phyloP scores from a whole-genome alignment of 2,329 filamentous ascomycete genomes.

The Eutypa lata region DNA sequence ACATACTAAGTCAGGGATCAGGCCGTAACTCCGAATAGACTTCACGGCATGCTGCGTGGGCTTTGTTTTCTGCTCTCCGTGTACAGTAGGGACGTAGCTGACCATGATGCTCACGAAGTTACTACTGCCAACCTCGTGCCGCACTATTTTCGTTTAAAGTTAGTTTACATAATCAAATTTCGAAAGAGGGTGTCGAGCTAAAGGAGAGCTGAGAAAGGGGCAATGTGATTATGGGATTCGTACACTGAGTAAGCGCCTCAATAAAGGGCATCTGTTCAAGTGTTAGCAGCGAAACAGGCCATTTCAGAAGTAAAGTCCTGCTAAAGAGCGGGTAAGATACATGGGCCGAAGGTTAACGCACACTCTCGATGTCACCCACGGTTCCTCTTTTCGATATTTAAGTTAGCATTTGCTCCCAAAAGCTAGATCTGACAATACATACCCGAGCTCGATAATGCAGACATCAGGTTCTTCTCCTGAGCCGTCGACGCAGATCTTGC shows the following conservation, averaged over 20 bases:
- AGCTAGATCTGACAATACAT: slow-evolving; percentile 7
- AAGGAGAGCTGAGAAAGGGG: not conserved
- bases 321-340: slow-evolving; percentile 15
- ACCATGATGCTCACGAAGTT: slow-evolving; percentile 91
- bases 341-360: not conserved
- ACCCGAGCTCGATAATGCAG: slow-evolving; percentile 68
- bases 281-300: slow-evolving; percentile 58
- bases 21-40: slow-evolving; percentile 75
- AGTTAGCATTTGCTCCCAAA: not conserved
- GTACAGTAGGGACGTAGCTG: slow-evolving; percentile 72
- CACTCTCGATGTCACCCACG: slow-evolving; percentile 23
- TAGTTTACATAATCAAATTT: not conserved
- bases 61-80: slow-evolving; percentile 88
- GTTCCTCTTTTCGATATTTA: slow-evolving; percentile 12
- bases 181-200: not conserved
- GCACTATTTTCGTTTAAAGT: slow-evolving; percentile 35
- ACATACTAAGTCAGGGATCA: slow-evolving; percentile 65
- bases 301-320: not conserved
- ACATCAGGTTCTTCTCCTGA: slow-evolving; percentile 81
- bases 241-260: slow-evolving; percentile 72
- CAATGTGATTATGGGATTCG: not conserved
- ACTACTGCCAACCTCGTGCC: slow-evolving; percentile 66
- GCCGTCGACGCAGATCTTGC: slow-evolving; percentile 81
- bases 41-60: slow-evolving; percentile 90
- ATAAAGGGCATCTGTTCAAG: slow-evolving; percentile 84